These are phyloP conservation scores for Debaryomycetaceae sp. DNA, from an alignment of 1,139 yeast genomes.

Conservation along the genomic window DNA sequence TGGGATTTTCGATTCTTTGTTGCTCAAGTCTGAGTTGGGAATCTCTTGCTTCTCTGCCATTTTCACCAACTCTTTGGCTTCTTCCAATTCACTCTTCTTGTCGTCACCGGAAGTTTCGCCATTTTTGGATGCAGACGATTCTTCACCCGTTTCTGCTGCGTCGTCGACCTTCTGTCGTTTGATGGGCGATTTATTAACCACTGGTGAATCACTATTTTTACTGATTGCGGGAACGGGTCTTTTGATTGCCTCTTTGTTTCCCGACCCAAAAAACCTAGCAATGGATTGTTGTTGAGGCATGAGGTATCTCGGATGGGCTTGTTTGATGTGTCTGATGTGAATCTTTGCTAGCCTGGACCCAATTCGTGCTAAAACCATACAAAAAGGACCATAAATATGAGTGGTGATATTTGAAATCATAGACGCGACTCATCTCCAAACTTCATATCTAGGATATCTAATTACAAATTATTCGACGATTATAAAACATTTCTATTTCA, in stretches of 20 bases:
- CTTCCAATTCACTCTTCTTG: conserved; percentile 8
- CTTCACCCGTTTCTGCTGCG: neutral
- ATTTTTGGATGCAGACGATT: neutral
- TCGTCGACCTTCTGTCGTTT: neutral
- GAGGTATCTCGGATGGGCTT: neutral
- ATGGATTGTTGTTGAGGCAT: conserved; percentile 40
- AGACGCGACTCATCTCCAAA: neutral
- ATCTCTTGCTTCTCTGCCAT: conserved; percentile 15
- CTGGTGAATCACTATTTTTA: neutral
- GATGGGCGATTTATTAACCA: neutral
- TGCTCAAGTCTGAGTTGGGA: conserved; percentile 1
- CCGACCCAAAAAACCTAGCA: conserved; percentile 28
- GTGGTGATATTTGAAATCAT: neutral
- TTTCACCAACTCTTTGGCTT: conserved; percentile 23
- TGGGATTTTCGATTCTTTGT: conserved; percentile 32
- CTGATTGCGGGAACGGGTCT: neutral
- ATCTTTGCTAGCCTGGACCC: neutral
- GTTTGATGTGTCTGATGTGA: neutral
- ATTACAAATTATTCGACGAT: neutral
- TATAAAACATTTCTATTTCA: neutral
- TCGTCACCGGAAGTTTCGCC: conserved; percentile 1
- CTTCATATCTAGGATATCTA: neutral
- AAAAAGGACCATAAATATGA: neutral
- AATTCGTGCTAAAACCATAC: neutral
- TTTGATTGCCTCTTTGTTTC: conserved; percentile 4